Base-by-base conservation (phyloP, 78 protist genomes). In the Diacronema lutheri region DNA sequence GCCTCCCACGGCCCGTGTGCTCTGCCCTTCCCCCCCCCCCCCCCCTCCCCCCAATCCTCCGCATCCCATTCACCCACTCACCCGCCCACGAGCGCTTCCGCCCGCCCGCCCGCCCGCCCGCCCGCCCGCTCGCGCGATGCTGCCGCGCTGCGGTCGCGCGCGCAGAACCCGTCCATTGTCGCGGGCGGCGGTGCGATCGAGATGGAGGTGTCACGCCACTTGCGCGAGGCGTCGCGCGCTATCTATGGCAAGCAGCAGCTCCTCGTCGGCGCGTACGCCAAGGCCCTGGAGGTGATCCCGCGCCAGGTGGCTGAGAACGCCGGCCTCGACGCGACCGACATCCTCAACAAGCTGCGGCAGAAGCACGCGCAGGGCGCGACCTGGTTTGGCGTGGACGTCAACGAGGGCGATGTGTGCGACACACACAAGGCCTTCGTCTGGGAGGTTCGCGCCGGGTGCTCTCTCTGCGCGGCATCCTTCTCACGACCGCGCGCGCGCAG, bases 161-260 rank as follows among this genome's bases (percentile, higher is more conserved):
- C n/a, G n/a, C n/a, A n/a, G 25, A 40, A 73, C 29, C 64, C 62
- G 29, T 13, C 44, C 66, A 62, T 91, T 26, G 89, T 92, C 31
- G 94, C 99, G 13, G 99, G 99, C 29, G 99, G 99, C 65, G 99
- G 99, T 26, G 99, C 99, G 31, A 94, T 97, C 88, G 99, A 99
- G 84, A 96, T 96, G 99, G 99, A 95, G 84, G 46, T 98, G 41
- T 76, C 93, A 77, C 91, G 88, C 62, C 77, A 38, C 88, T 85
- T 99, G 57, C 89, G 97, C 44, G 98, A 95, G 26, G 26, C 89
- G 69, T 64, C 99, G 20, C 81, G 91, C 41, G 56, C 85, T 26
- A 90, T 98, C 89, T 65, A 65, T 44, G 98, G 98, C 74, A 97
- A 98, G 95, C 90, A 82, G 81, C 99, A 98, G 88, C 85, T 99